Evolutionary conservation across 257 asterid genomes (phyloP).

Genomic region (Marsdenia floribunda): DNA sequence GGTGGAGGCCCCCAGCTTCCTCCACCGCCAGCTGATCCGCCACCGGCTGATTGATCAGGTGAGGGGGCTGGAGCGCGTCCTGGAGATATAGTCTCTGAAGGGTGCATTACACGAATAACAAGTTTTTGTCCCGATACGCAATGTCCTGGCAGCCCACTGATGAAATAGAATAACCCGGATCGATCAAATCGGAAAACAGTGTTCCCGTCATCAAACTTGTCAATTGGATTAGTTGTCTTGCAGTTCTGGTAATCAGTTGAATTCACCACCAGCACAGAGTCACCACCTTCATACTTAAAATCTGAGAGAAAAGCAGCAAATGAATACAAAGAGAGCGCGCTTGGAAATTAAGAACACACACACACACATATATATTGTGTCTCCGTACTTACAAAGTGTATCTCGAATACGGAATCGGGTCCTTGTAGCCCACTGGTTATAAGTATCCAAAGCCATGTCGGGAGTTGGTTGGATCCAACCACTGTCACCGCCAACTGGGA

Average conservation of each 20-base stretch:
- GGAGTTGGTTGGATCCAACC: constrained; percentile 63
- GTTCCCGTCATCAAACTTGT: constrained; percentile 44
- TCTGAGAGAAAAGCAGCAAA: constrained; percentile 25
- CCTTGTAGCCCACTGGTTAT: constrained; percentile 71
- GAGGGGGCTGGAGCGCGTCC: constrained; percentile 25
- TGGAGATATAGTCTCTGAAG: constrained; percentile 26
- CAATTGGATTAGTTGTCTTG: constrained; percentile 44
- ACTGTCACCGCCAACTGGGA: constrained; percentile 44
- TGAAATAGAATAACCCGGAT: constrained; percentile 61
- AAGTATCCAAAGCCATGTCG: constrained; percentile 46
- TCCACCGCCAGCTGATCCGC: constrained; percentile 10
- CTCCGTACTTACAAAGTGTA: constrained; percentile 38
- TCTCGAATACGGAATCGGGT: constrained; percentile 67
- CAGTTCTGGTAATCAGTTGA: constrained; percentile 44
- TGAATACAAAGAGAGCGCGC: not conserved
- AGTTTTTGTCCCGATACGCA: constrained; percentile 60
- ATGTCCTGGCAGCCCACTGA: constrained; percentile 59
- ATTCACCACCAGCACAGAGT: constrained; percentile 60
- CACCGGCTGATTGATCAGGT: constrained; percentile 11
- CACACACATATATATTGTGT: too few relatives aligned
- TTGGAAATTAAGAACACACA: too few relatives aligned
- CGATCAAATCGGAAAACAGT: constrained; percentile 43
- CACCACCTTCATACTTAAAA: constrained; percentile 57
- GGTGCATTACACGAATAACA: constrained; percentile 63
- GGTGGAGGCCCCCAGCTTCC: constrained; percentile 25